A percentile compares a stretch with the other conserved stretches of the same genome.
phyloP scores from a whole-genome alignment of 768 basidiomycete species.

The Pleurotus cornucopiae region DNA sequence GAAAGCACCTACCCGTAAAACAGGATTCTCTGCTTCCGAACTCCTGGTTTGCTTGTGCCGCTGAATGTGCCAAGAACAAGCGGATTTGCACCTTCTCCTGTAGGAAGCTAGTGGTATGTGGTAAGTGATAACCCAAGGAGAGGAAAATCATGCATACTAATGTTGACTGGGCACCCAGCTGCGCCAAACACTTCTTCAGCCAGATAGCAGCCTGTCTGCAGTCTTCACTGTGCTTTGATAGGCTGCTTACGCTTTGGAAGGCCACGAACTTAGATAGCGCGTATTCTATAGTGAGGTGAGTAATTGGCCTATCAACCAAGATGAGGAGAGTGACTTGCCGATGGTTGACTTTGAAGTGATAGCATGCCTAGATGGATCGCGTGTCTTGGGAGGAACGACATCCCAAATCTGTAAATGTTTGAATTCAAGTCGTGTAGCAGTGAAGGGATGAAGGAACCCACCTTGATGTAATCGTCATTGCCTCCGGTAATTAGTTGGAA shows the following conservation, averaged over 20 bases:
- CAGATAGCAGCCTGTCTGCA: constrained; percentile 94
- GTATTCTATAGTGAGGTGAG: constrained; percentile 31
- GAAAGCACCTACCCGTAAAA: constrained; percentile 76
- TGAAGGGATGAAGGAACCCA: constrained; percentile 20
- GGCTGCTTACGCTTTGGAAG: constrained; percentile 80
- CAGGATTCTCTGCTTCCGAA: constrained; percentile 65
- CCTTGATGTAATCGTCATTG: constrained; percentile 84
- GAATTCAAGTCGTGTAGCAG: not conserved
- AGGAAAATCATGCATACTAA: constrained; percentile 45
- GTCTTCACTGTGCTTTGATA: constrained; percentile 66
- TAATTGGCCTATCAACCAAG: not conserved
- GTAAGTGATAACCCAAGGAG: not conserved
- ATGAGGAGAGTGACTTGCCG: constrained; percentile 13
- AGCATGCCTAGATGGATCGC: constrained; percentile 13
- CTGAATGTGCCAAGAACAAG: constrained; percentile 87
- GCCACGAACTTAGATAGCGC: constrained; percentile 84
- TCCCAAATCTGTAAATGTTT: constrained; percentile 49
- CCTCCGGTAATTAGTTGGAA: constrained; percentile 70
- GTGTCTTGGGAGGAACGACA: constrained; percentile 27
- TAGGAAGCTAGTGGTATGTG: constrained; percentile 54
- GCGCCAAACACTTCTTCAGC: constrained; percentile 81
- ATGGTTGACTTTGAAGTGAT: constrained; percentile 20
- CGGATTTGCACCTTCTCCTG: constrained; percentile 75
- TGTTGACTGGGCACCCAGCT: constrained; percentile 80
- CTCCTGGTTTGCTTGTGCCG: constrained; percentile 53